A percentile compares a stretch with the other conserved stretches of the same genome.
phyloP scores from a whole-genome alignment of 2,329 filamentous ascomycete species.

The Hypoxylon sp. region DNA sequence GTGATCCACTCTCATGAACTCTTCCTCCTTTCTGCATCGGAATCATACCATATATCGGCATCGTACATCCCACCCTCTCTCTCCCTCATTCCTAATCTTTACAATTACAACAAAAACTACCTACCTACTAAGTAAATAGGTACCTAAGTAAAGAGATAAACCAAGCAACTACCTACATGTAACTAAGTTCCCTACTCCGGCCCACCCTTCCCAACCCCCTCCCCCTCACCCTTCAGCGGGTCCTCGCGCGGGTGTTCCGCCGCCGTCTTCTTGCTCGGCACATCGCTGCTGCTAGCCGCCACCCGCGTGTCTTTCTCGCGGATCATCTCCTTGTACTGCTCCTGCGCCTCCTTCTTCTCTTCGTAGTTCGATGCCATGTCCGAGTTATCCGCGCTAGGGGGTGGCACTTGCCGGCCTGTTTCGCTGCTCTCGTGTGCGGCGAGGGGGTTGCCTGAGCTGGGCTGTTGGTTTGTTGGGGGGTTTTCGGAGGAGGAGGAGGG shows the following conservation, averaged over 20 bases:
- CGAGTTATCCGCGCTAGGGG: conserved; percentile 40
- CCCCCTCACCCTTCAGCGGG: conserved; percentile 49
- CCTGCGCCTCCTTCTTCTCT: conserved; percentile 46
- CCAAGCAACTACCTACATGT: no score
- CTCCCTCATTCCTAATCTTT: background rate
- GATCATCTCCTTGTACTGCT: conserved; percentile 46
- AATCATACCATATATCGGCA: background rate
- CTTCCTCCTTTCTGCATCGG: background rate
- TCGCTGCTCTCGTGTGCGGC: conserved; percentile 23
- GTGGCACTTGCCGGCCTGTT: conserved; percentile 39
- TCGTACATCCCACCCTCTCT: background rate
- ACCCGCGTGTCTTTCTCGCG: conserved; percentile 42
- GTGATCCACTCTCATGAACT: background rate
- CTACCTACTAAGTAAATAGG: background rate
- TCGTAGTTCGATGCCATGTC: conserved; percentile 41
- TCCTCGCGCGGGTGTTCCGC: conserved; percentile 50
- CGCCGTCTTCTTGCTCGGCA: conserved; percentile 47
- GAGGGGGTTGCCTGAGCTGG: conserved; percentile 22
- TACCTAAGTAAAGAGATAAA: background rate
- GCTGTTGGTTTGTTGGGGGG: background rate
- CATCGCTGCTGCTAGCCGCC: conserved; percentile 41
- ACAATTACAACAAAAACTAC: background rate
- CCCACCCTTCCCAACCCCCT: conserved; percentile 44
- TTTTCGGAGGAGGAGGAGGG: conserved; percentile 12
- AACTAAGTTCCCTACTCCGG: no score